phyloP scores from a whole-genome alignment of 495 filamentous ascomycete genomes.

The Aspergillus nidulans region DNA sequence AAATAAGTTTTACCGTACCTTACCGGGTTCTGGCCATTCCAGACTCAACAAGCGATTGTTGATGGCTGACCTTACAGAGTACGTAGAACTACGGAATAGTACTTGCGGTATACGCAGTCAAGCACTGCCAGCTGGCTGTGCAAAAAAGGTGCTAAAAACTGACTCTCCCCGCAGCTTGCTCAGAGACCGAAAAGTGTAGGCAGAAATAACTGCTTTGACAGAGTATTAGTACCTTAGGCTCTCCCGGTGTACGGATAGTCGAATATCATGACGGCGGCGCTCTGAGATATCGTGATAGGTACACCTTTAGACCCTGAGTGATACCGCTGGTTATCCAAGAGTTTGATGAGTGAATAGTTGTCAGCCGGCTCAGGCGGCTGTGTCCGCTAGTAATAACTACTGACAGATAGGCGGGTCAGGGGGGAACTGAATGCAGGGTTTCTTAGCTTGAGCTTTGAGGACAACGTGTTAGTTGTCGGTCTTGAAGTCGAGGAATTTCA shows the following conservation, averaged over 20 bases:
- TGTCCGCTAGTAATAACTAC: not conserved
- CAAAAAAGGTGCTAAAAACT: not conserved
- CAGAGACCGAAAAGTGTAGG: no score
- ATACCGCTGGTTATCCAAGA: no score
- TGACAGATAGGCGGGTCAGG: not conserved
- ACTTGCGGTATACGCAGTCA: no score
- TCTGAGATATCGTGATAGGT: no score
- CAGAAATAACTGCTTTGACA: no score
- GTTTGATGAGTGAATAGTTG: no score
- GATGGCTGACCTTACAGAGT: not conserved
- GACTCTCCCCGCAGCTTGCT: no score
- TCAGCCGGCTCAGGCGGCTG: not conserved
- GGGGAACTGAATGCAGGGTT: not conserved
- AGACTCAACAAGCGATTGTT: not conserved
- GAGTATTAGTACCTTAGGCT: no score
- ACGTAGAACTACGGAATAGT: not conserved
- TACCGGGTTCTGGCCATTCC: not conserved
- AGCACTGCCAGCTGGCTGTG: no score
- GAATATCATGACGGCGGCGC: no score
- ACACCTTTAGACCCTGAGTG: not conserved
- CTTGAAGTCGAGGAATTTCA: not conserved
- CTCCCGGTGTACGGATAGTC: no score
- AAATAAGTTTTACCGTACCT: not conserved
- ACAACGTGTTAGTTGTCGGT: slow-evolving; percentile 3
- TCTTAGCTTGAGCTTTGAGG: not conserved